Percentiles rank a stretch among this genome's conserved stretches.
Conservation (phyloP, 2,329 filamentous ascomycete genomes). For the Neonectria sp. region DNA sequence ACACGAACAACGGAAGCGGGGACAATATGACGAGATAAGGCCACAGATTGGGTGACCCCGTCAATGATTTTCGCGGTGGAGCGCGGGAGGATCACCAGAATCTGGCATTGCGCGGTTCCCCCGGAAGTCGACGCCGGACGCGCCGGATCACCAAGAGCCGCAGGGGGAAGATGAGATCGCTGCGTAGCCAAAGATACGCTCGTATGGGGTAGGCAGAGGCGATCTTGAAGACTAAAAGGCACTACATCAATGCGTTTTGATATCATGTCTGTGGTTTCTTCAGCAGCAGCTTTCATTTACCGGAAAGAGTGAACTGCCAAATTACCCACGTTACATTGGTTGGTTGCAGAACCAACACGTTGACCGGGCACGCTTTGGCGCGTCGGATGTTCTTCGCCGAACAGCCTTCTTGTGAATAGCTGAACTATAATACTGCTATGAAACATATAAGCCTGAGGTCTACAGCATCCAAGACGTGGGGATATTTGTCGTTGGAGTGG, state of each 20-base stretch:
- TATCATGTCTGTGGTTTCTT: background rate
- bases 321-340: background rate
- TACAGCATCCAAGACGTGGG: background rate
- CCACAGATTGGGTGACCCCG: background rate
- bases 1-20: background rate
- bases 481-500: background rate
- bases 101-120: background rate
- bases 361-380: background rate
- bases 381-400: background rate
- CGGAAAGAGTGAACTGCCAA: background rate
- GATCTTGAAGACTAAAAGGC: background rate
- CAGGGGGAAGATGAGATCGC: background rate
- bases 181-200: background rate
- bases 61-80: background rate
- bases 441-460: background rate
- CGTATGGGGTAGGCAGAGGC: background rate
- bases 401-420: background rate
- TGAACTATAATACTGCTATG: background rate
- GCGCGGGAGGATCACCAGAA: slow-evolving; percentile 1
- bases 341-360: background rate
- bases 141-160: background rate
- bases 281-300: background rate
- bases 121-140: background rate
- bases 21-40: background rate
- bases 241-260: background rate